Conservation (phyloP, 2,329 filamentous ascomycete genomes). For the Exophiala spinifera region DNA sequence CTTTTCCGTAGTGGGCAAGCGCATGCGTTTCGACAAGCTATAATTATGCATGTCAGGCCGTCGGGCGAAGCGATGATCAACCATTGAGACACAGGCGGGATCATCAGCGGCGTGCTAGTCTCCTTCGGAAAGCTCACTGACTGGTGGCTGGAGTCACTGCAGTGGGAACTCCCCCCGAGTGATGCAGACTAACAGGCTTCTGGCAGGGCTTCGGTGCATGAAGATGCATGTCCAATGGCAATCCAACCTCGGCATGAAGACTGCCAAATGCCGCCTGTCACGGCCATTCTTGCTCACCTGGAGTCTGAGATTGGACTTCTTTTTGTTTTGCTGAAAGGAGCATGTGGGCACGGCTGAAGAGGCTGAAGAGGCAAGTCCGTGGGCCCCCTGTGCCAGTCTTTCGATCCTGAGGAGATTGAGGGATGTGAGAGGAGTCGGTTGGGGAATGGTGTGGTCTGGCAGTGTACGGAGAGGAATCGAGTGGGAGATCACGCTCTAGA, state of each 20-base stretch:
- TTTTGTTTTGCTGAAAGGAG: not conserved
- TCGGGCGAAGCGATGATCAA: conserved; percentile 21
- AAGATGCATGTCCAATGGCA: not conserved
- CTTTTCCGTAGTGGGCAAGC: conserved; percentile 15
- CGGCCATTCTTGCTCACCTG: not conserved
- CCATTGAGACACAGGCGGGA: conserved; percentile 19
- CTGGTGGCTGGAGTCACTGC: not conserved
- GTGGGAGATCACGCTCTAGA: too few relatives aligned
- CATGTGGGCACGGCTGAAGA: not conserved
- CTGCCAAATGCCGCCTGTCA: not conserved
- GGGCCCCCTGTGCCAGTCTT: not conserved
- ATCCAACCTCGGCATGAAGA: not conserved
- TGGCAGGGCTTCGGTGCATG: conserved; percentile 17
- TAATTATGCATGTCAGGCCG: conserved; percentile 24
- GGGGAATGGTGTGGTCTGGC: too few relatives aligned
- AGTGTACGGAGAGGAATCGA: not conserved
- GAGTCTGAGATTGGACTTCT: not conserved
- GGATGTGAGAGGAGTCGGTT: too few relatives aligned
- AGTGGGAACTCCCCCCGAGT: not conserved
- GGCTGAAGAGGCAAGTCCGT: not conserved
- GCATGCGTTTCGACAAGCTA: conserved; percentile 13
- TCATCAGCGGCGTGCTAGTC: too few relatives aligned
- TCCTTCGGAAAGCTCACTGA: conserved; percentile 3
- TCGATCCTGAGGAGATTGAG: not conserved
- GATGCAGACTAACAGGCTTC: not conserved